Evolutionary conservation across 2,329 filamentous ascomycete genomes (phyloP).

Genomic region (Aspergillus amoenus): DNA sequence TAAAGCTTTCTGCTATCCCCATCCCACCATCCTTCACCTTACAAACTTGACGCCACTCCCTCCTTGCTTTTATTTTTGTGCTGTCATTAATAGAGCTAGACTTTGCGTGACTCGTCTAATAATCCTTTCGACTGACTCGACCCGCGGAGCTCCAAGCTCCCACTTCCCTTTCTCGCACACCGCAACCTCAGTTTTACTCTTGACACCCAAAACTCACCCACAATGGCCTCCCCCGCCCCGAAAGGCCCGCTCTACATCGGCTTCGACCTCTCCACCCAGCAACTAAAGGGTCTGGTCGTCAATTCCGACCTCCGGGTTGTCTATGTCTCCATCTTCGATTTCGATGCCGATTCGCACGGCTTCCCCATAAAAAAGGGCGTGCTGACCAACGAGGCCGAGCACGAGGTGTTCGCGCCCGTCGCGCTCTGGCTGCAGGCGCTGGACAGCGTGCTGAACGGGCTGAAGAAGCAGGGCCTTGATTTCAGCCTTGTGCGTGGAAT

Average conservation of each 20-base stretch:
- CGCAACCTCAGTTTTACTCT: background rate
- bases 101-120: background rate
- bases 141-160: background rate
- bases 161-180: background rate
- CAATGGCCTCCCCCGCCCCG: slow-evolving; percentile 33
- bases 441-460: slow-evolving; percentile 74
- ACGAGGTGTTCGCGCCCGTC: slow-evolving; percentile 90
- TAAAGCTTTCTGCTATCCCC: background rate
- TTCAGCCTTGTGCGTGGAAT: slow-evolving; percentile 75
- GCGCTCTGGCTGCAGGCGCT: slow-evolving; percentile 93
- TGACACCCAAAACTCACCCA: background rate
- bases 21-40: background rate
- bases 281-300: slow-evolving; percentile 90
- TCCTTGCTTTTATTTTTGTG: background rate
- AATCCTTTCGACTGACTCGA: background rate
- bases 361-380: slow-evolving; percentile 89
- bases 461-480: slow-evolving; percentile 69
- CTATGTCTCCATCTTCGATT: slow-evolving; percentile 88
- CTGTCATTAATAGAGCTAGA: background rate
- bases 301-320: slow-evolving; percentile 77
- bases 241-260: slow-evolving; percentile 74
- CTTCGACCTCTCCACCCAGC: slow-evolving; percentile 95
- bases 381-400: slow-evolving; percentile 73
- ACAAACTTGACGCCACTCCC: background rate
- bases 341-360: slow-evolving; percentile 77